Evolutionary conservation across 169 alveolate genomes (phyloP).

Genomic region (Plasmodium vinckei): DNA sequence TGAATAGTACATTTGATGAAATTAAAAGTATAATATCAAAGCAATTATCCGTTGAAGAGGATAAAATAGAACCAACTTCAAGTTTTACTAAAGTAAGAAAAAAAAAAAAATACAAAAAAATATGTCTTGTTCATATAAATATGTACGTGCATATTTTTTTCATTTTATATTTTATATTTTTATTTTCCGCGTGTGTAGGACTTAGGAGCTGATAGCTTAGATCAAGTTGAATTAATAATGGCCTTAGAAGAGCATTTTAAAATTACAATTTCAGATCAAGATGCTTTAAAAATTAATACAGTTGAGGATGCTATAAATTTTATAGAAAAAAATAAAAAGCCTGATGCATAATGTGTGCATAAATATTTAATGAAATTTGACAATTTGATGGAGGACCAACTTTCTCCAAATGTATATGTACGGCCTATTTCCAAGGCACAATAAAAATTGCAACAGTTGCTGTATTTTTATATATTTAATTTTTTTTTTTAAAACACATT

Average conservation of each 20-base stretch:
- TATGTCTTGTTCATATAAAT: constrained; percentile 1
- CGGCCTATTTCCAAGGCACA: no score
- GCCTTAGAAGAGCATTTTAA: constrained; percentile 88
- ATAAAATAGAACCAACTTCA: constrained; percentile 32
- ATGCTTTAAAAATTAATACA: constrained; percentile 82
- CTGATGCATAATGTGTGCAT: constrained; percentile 10
- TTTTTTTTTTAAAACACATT: no score
- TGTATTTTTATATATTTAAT: no score
- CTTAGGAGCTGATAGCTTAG: constrained; percentile 89
- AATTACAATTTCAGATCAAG: constrained; percentile 86
- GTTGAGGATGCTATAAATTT: constrained; percentile 82
- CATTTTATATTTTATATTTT: background rate
- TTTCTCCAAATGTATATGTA: no score
- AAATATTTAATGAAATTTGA: no score
- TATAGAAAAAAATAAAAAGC: constrained; percentile 77
- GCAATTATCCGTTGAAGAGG: constrained; percentile 74
- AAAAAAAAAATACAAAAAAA: background rate
- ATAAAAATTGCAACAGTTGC: no score
- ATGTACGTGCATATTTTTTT: background rate
- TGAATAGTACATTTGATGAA: constrained; percentile 42
- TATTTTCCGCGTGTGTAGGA: constrained; percentile 78
- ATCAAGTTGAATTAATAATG: constrained; percentile 87
- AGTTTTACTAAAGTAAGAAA: constrained; percentile 47
- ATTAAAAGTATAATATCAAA: constrained; percentile 42
- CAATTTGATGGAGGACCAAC: no score